phyloP scores from a whole-genome alignment of 495 filamentous ascomycete genomes.

The Bombardia bombarda region DNA sequence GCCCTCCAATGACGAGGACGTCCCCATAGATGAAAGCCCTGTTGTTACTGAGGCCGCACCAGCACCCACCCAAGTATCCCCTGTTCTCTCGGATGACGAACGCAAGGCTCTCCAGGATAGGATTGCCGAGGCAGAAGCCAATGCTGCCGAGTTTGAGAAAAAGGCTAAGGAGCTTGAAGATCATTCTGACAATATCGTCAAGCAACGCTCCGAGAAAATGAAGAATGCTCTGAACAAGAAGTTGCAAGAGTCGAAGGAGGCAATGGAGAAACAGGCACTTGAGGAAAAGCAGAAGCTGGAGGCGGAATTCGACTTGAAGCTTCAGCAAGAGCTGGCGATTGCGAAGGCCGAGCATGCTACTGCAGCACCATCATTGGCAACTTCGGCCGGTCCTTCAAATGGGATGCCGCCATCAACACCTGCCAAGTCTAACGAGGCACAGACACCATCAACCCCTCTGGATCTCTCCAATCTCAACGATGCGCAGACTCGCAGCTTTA shows the following conservation, averaged over 20 bases:
- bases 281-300: constrained; percentile 50
- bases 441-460: constrained; percentile 22
- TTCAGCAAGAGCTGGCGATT: constrained; percentile 55
- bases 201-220: constrained; percentile 62
- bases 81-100: constrained; percentile 38
- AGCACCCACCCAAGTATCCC: constrained; percentile 1
- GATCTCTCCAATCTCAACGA: constrained; percentile 44
- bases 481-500: constrained; percentile 54
- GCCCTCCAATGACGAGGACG: constrained; percentile 24
- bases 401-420: constrained; percentile 32
- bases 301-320: constrained; percentile 54
- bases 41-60: constrained; percentile 20
- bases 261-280: constrained; percentile 30
- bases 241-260: constrained; percentile 53
- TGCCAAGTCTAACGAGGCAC: constrained; percentile 15
- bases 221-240: constrained; percentile 63
- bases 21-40: constrained; percentile 25
- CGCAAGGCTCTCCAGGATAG: constrained; percentile 44
- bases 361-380: constrained; percentile 21
- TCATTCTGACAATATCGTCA: constrained; percentile 45
- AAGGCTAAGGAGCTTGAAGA: constrained; percentile 48
- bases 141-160: constrained; percentile 47
- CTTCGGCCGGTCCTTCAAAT: too few relatives aligned
- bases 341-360: constrained; percentile 42
- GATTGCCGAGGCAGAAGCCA: constrained; percentile 36